Conservation (phyloP, 2,329 filamentous ascomycete species). For the Allantophomopsis lycopodina region DNA sequence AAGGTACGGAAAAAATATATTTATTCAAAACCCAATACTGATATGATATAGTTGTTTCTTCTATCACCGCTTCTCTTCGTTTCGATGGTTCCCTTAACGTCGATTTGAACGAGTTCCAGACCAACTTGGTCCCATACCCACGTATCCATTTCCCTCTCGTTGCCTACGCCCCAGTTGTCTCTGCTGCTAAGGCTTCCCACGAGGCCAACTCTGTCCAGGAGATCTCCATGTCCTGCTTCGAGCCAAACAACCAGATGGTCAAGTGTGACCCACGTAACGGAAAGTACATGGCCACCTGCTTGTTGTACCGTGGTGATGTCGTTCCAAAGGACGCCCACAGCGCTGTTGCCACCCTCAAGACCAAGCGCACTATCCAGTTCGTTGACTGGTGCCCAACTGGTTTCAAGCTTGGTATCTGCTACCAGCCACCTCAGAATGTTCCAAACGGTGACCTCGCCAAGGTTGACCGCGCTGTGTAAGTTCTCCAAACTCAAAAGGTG, state of each 20-base stretch:
- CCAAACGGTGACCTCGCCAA: conserved; percentile 95
- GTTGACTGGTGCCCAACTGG: conserved; percentile 99
- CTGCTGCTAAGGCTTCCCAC: conserved; percentile 88
- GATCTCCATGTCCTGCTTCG: conserved; percentile 98
- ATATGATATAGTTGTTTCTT: conserved; percentile 66
- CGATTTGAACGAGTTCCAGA: conserved; percentile 99
- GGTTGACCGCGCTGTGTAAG: conserved; percentile 95
- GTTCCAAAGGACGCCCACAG: conserved; percentile 90
- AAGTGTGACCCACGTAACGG: conserved; percentile 97
- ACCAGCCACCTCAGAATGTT: conserved; percentile 91
- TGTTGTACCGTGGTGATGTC: conserved; percentile 97
- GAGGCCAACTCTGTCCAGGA: conserved; percentile 97
- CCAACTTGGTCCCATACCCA: conserved; percentile 96
- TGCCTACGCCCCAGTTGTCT: conserved; percentile 89
- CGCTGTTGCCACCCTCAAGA: conserved; percentile 93
- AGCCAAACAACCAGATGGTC: conserved; percentile 99
- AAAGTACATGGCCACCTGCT: conserved; percentile 99
- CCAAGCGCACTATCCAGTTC: conserved; percentile 98
- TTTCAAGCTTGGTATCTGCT: conserved; percentile 99
- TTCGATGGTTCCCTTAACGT: conserved; percentile 99
- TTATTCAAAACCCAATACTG: conserved; percentile 10
- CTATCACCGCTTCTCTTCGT: conserved; percentile 94
- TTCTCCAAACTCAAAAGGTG: conserved; percentile 15
- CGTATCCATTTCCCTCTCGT: conserved; percentile 99
- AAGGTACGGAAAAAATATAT: conserved; percentile 43